A percentile compares a stretch with the other conserved stretches of the same genome.
Conservation (phyloP, 768 basidiomycete genomes). For the Lanmaoa pseudosensibilis region DNA sequence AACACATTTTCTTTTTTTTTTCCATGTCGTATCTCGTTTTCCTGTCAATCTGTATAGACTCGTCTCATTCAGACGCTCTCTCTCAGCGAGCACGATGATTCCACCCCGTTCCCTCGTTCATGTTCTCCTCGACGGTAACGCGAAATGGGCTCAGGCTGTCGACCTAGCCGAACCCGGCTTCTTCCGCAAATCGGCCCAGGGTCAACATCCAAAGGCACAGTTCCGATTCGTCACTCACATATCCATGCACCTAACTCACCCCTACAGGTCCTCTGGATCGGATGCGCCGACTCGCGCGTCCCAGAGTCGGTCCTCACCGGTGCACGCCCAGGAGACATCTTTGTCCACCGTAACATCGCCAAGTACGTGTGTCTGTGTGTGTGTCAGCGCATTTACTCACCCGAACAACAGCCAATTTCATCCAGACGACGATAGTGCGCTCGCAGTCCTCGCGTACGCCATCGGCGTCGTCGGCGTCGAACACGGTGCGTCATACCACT, state of each 20-base stretch:
- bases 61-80: not conserved
- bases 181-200: constrained; percentile 57
- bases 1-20: too few species aligned
- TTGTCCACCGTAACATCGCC: constrained; percentile 87
- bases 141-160: constrained; percentile 69
- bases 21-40: not conserved
- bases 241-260: too few species aligned
- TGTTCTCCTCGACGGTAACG: constrained; percentile 51
- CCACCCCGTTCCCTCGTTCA: not conserved
- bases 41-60: not conserved
- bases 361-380: constrained; percentile 51
- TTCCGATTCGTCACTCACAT: too few species aligned
- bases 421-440: constrained; percentile 65
- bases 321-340: constrained; percentile 80
- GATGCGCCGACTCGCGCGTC: constrained; percentile 85
- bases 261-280: constrained; percentile 74
- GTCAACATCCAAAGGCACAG: constrained; percentile 68
- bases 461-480: constrained; percentile 67
- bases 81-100: constrained; percentile 5
- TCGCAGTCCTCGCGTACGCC: constrained; percentile 74
- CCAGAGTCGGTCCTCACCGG: constrained; percentile 78
- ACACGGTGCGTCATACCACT: constrained; percentile 58
- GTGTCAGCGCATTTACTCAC: too few species aligned
- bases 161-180: constrained; percentile 57
- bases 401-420: constrained; percentile 56